A percentile compares a stretch with the other conserved stretches of the same genome.
phyloP scores from a whole-genome alignment of 305 asterid genomes.

The Solanum aculeatissimum region DNA sequence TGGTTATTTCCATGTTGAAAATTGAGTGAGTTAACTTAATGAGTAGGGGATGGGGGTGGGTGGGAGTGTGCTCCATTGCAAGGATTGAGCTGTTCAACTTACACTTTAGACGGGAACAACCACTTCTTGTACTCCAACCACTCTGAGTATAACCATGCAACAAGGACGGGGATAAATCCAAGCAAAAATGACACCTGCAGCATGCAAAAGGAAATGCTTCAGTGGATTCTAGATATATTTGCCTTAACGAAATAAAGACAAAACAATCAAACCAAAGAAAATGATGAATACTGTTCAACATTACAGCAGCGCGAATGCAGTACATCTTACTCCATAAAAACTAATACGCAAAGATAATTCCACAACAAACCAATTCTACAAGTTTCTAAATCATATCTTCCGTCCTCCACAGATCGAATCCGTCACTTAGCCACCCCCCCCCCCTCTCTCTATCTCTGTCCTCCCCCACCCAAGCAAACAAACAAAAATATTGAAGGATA shows the following conservation, averaged over 20 bases:
- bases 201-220: constrained; percentile 2
- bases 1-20: background rate
- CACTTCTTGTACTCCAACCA: constrained; percentile 67
- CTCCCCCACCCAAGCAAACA: background rate
- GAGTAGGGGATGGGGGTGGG: background rate
- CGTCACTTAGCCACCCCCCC: background rate
- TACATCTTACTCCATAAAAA: background rate
- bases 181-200: constrained; percentile 85
- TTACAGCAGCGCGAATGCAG: background rate
- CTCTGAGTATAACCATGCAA: constrained; percentile 82
- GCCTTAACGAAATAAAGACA: background rate
- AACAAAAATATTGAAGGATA: background rate
- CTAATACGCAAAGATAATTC: background rate
- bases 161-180: constrained; percentile 64
- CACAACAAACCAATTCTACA: background rate
- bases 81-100: constrained; percentile 18
- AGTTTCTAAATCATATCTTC: background rate
- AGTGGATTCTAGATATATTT: background rate
- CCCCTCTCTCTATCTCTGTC: background rate
- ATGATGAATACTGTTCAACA: background rate
- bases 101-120: constrained; percentile 62
- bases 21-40: background rate
- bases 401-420: background rate
- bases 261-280: background rate
- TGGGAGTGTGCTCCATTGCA: background rate